These are phyloP conservation scores for Pisolithus orientalis DNA, from an alignment of 768 basidiomycete species.

Conservation along the genomic window DNA sequence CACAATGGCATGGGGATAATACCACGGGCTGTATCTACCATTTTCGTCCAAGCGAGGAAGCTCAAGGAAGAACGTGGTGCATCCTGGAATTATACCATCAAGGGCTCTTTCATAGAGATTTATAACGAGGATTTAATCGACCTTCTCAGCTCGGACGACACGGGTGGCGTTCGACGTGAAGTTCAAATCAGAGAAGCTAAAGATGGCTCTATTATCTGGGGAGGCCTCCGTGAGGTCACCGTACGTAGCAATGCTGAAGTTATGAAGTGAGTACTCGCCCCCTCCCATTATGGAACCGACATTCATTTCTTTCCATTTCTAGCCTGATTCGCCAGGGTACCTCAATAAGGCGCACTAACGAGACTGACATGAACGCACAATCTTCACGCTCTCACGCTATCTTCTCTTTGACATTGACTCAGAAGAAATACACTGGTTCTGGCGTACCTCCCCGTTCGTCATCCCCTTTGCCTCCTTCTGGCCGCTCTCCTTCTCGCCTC, in stretches of 20 bases:
- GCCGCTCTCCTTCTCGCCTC: conserved; percentile 72
- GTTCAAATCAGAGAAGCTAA: conserved; percentile 97
- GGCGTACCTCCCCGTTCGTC: conserved; percentile 66
- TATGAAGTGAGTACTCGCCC: conserved; percentile 65
- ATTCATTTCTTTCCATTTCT: conserved; percentile 19
- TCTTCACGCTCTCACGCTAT: conserved; percentile 98
- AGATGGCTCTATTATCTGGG: conserved; percentile 95
- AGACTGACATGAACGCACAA: conserved; percentile 98
- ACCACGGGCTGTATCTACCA: conserved; percentile 84
- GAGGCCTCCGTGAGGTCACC: conserved; percentile 85
- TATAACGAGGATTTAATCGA: conserved; percentile 99
- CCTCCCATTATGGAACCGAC: conserved; percentile 2
- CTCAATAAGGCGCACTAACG: conserved; percentile 86
- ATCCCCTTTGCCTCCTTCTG: conserved; percentile 67
- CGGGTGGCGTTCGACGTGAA: conserved; percentile 62
- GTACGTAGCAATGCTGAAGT: conserved; percentile 85
- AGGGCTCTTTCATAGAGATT: conserved; percentile 93
- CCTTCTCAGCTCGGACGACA: conserved; percentile 72
- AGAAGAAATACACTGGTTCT: conserved; percentile 78
- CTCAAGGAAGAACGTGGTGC: conserved; percentile 69
- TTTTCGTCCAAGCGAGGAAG: conserved; percentile 75
- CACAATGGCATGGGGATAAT: conserved; percentile 90
- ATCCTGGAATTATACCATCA: conserved; percentile 73
- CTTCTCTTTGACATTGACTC: conserved; percentile 91
- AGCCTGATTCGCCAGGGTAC: conserved; percentile 88